Evolutionary conservation across 2,329 filamentous ascomycete species (phyloP), one percentile per base, ranked within the genome.

Genomic region (Rosellinia necatrix): DNA sequence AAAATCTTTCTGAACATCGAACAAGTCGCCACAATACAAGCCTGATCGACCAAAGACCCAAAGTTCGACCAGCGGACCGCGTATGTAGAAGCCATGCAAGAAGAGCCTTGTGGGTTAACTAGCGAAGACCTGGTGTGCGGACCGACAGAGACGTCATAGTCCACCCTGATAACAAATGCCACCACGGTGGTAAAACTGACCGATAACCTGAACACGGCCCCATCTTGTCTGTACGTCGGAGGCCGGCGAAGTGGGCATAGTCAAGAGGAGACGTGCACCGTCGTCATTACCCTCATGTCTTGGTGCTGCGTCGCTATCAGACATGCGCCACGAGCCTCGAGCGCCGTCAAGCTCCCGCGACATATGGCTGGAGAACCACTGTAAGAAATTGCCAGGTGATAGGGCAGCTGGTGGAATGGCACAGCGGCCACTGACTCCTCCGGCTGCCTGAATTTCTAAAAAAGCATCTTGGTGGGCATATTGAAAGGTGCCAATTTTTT

Each of bases 21-120:
- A 66, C 41, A 61, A 6, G 6, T 70, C 61, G 56, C 67, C 68
- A 30, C 65, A 68, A 53, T 72, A 74, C 42, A 69, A 44, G 25
- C 73, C 71, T 48, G 71, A 72, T 56, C 72, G 65, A 63, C 74
- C 72, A 63, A 75, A 74, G 35, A 71, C 64, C 70, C 69, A 74
- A 35, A 72, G 53, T 54, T 74, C 71, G 3, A 73, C 58, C 12
- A 65, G 38, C 22, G 67, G 66, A 17, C 66, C 68, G 37, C 67
- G 65, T 42, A 74, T 66, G 53, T 69, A 69, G 49, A 75, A 73
- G 51, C 69, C 72, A 58, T 73, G 70, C 35, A 75, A 55, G 58
- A 74, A 75, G 42, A 68, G 64, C n/a, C 70, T 69, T 9, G 66
- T 68, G 15, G 69, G 67, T 55, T 74, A 69, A 50, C 50, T 65